These are phyloP conservation scores for Globisporangium canariense DNA, from an alignment of 352 stramenopile genomes.

Conservation along the genomic window DNA sequence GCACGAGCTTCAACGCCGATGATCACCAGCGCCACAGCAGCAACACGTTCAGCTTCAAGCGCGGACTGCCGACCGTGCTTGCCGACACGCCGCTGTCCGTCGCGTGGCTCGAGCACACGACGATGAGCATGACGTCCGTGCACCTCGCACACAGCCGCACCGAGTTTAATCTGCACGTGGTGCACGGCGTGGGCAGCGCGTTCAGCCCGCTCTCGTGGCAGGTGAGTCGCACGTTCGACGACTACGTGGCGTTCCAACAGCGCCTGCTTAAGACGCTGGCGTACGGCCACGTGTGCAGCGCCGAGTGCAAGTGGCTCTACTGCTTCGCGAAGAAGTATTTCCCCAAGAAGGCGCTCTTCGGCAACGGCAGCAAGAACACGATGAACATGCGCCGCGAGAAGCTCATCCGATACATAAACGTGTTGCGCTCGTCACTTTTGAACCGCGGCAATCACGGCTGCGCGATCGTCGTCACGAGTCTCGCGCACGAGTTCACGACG, in stretches of 20 bases:
- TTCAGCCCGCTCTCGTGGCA: not conserved
- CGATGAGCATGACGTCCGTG: not conserved
- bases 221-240: constrained; percentile 27
- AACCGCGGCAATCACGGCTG: constrained; percentile 40
- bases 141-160: not conserved
- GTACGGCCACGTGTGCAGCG: constrained; percentile 51
- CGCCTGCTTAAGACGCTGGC: constrained; percentile 41
- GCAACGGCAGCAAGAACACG: not conserved
- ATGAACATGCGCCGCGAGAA: constrained; percentile 21
- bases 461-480: constrained; percentile 26
- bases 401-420: constrained; percentile 28
- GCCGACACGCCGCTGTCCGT: not conserved
- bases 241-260: constrained; percentile 46
- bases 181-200: not conserved
- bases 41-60: constrained; percentile 1
- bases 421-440: constrained; percentile 29
- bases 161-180: not conserved
- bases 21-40: not conserved
- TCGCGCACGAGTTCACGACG: constrained; percentile 25
- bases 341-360: constrained; percentile 38
- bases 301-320: constrained; percentile 66
- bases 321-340: constrained; percentile 63
- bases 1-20: not conserved
- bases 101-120: not conserved
- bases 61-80: not conserved